These are phyloP conservation scores for Euphorbia lathyris DNA, from an alignment of 345 rosid genomes.

Conservation along the genomic window DNA sequence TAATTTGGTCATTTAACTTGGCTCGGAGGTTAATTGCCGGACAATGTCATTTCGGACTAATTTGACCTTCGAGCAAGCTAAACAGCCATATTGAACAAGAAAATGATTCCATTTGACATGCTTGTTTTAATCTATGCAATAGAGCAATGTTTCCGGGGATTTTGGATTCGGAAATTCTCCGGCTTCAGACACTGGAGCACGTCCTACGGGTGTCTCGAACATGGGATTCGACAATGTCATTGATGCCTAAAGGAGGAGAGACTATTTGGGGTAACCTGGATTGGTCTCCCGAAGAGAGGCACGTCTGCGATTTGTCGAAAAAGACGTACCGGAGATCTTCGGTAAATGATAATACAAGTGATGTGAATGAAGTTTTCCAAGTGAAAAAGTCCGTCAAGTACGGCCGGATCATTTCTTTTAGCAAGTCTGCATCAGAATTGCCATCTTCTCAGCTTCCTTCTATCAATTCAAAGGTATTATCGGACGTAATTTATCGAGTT, in stretches of 20 bases:
- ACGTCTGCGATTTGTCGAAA: slow-evolving; percentile 35
- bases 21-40: too few relatives aligned
- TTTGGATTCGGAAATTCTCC: slow-evolving; percentile 46
- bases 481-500: not conserved
- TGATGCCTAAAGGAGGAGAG: slow-evolving; percentile 83
- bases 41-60: too few relatives aligned
- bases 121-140: slow-evolving; percentile 12
- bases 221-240: slow-evolving; percentile 65
- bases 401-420: slow-evolving; percentile 66
- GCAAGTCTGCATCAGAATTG: slow-evolving; percentile 43
- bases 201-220: slow-evolving; percentile 58
- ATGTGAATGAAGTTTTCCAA: slow-evolving; percentile 25
- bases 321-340: slow-evolving; percentile 25
- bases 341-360: slow-evolving; percentile 22
- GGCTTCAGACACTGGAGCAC: slow-evolving; percentile 59
- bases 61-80: too few relatives aligned
- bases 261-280: slow-evolving; percentile 67
- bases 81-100: not conserved
- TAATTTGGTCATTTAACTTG: too few relatives aligned
- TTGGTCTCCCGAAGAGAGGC: slow-evolving; percentile 56
- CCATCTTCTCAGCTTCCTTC: slow-evolving; percentile 46
- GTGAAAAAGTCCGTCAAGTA: slow-evolving; percentile 41
- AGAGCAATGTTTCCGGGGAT: slow-evolving; percentile 58
- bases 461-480: slow-evolving; percentile 37
- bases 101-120: slow-evolving; percentile 8